Base-by-base conservation (phyloP, 1,284 basidiomycete species). In the Thecaphora thlaspeos region DNA sequence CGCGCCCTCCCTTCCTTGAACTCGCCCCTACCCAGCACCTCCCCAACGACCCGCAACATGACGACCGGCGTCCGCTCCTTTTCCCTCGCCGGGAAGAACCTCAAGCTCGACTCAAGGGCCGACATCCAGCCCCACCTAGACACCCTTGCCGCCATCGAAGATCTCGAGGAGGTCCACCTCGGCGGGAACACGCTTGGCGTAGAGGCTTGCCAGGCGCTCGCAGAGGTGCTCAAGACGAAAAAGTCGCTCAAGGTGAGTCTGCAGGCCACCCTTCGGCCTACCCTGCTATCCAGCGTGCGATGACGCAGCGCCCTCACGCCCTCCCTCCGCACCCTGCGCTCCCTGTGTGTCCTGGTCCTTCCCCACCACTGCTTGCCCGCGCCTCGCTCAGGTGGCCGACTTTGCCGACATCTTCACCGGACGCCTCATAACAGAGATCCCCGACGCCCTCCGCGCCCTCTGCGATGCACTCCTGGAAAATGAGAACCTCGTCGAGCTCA, bases 391-490 rank as follows among this genome's bases (percentile, higher is more conserved):
- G 92, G 81, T 95, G 51, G 94, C 91, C 66, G 88, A 97, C 81
- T 89, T 97, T 68, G 89, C 91, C 43, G 95, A 97, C 81, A 94
- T 98, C 80, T 98, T 98, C 81, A 97, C 94, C 11, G 91, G 93
- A 45, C 88, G 95, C 56, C 84, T 96, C 68, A 97, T 97, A 81
- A 84, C 86, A 58, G 94, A 98, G 80, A 97, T 98, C 76, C 95
- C 95, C 4, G 85, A 83, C 68, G 90, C 94, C 2, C 86, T 98
- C 41, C 84, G 86, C 36, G 88, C 90, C 28, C 85, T 98, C 68
- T 96, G 92, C 79, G 85, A 91, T 72, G 86, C 91, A 15, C 85
- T 98, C 53, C 86, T 86, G 62, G 83, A 86, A 68, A 89, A 90
- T 76, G 83, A 86, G 8, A 84, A 86, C 10, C 87, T 98, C 28